These are phyloP conservation scores for Trichoderma guizhouense DNA, from an alignment of 2,329 filamentous ascomycete species.

Conservation along the genomic window DNA sequence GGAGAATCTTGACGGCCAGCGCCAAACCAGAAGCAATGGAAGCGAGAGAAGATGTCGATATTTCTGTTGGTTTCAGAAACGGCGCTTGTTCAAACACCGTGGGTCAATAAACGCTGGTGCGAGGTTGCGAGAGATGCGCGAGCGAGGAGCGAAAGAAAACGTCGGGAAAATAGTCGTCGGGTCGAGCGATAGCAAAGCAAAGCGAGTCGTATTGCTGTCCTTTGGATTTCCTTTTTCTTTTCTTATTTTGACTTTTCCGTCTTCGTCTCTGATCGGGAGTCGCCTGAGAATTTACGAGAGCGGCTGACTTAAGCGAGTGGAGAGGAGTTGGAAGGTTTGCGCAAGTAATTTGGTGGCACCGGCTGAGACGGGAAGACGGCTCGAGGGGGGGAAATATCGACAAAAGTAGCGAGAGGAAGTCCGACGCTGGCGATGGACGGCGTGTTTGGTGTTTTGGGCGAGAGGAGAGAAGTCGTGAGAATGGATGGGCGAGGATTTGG, in stretches of 20 bases:
- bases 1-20: constrained; percentile 14
- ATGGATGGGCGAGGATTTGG: not conserved
- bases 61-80: constrained; percentile 5
- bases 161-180: not conserved
- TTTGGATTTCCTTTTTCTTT: not conserved
- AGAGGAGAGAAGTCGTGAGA: not conserved
- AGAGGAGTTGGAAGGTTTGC: not conserved
- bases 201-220: not conserved
- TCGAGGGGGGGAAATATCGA: not conserved
- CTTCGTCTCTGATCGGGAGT: not conserved
- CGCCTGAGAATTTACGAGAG: not conserved
- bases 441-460: constrained; percentile 6
- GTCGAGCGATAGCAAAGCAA: not conserved
- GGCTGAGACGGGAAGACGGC: not conserved
- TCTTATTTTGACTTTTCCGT: not conserved
- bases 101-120: not conserved
- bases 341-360: not conserved
- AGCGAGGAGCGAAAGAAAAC: not conserved
- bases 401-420: constrained; percentile 9
- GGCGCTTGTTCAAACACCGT: constrained; percentile 6
- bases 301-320: constrained; percentile 2
- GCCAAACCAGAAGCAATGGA: constrained; percentile 5
- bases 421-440: constrained; percentile 12
- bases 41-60: not conserved
- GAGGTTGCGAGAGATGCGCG: not conserved